Base-by-base conservation (phyloP, 805 yeast genomes). In the Nakazawaea anatomiae region DNA sequence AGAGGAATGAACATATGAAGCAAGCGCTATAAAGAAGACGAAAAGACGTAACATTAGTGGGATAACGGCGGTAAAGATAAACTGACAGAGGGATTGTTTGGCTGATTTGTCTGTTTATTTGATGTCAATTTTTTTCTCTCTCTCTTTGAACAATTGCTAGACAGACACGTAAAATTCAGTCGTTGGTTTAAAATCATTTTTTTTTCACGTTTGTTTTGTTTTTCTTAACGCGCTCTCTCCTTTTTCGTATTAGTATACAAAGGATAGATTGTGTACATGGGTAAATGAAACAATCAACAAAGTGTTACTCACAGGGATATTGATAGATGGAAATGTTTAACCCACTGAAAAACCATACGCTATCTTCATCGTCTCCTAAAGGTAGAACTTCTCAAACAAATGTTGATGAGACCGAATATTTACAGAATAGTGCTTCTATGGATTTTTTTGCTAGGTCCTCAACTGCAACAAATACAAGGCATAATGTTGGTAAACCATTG, bases 1-100 rank as follows among this genome's bases (percentile, higher is more conserved):
- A 1, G 86, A 70, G 14, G 72, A 75, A 25, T 59, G 61, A 5
- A 74, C 74, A 39, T 65, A 55, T 54, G 66, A 64, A 8, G 38
- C 35, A 4, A 44, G 14, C 14, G 43, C 30, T 28, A 47, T 31
- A 4, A 40, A 34, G 34, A 47, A 30, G 14, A 46, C 6, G 29
- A 43, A 14, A 5, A 43, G 30, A 32, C 32, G 29, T 28, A 43
- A 32, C 46, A 43, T 43, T 11, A 18, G 25, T 18, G 25, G 25
- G 25, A 18, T 18, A 18, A 18, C 25, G 25, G 25, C 3, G 25
- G 25, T 18, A 18, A 18, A 18, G 25, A 18, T 18, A 18, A 3
- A 18, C 3, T 18, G 25, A 18, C 25, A 18, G 25, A 18, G 25
- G 25, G 25, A 18, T 18, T 18, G 25, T 18, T 18, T 18, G 25